phyloP scores from a whole-genome alignment of 2,329 filamentous ascomycete genomes.

The Clarireedia monteithiana region DNA sequence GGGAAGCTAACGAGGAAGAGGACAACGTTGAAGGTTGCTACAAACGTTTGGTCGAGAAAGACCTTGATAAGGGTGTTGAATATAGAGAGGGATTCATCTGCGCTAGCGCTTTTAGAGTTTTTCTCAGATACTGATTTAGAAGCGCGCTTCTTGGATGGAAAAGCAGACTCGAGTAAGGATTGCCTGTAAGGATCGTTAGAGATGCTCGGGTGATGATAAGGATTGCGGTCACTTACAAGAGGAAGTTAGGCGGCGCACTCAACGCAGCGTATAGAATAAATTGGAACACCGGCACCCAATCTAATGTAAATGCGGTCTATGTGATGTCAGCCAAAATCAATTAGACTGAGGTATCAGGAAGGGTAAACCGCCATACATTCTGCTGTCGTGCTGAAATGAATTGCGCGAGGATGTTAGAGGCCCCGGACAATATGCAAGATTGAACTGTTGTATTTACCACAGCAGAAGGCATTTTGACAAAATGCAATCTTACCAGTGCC shows the following conservation, averaged over 20 bases:
- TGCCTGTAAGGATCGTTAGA: slow-evolving; percentile 42
- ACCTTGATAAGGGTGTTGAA: slow-evolving; percentile 25
- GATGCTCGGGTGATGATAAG: neutral
- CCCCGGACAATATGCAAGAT: slow-evolving; percentile 4
- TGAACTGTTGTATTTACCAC: slow-evolving; percentile 5
- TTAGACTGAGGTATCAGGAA: neutral
- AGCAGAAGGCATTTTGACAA: slow-evolving; percentile 1
- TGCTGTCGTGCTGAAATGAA: slow-evolving; percentile 53
- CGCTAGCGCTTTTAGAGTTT: neutral
- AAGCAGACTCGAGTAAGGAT: slow-evolving; percentile 62
- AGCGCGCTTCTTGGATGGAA: slow-evolving; percentile 49
- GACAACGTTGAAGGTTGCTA: slow-evolving; percentile 55
- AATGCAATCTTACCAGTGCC: no score
- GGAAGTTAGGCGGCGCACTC: slow-evolving; percentile 72
- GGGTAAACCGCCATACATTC: neutral
- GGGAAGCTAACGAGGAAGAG: slow-evolving; percentile 52
- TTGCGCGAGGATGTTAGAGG: slow-evolving; percentile 54
- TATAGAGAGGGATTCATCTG: slow-evolving; percentile 33
- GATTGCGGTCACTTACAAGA: slow-evolving; percentile 51
- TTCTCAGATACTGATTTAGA: neutral
- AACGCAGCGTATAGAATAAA: slow-evolving; percentile 69
- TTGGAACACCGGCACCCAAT: slow-evolving; percentile 62
- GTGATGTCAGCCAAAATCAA: slow-evolving; percentile 7
- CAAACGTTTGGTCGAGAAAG: slow-evolving; percentile 54
- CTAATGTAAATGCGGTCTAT: slow-evolving; percentile 53